phyloP scores from a whole-genome alignment of 2,329 filamentous ascomycete genomes.

The Aspergillus proliferans region DNA sequence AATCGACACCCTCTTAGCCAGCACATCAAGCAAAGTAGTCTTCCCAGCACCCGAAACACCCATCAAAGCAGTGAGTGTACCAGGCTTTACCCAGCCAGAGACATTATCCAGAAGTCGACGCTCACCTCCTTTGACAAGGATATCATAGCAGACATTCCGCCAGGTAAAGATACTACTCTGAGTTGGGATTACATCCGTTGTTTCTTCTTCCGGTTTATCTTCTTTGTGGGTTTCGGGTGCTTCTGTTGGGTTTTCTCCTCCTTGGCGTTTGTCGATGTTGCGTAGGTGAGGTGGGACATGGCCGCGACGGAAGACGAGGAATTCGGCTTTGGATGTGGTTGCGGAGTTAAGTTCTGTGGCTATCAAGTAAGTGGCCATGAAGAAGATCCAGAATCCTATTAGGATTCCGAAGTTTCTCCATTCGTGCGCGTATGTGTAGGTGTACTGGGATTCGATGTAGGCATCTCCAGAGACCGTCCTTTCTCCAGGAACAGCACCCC shows the following conservation, averaged over 20 bases:
- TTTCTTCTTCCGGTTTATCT: slow-evolving; percentile 3
- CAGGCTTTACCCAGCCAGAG: slow-evolving; percentile 51
- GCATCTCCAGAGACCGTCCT: slow-evolving; percentile 54
- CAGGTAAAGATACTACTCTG: slow-evolving; percentile 44
- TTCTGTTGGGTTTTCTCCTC: slow-evolving; percentile 12
- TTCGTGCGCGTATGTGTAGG: slow-evolving; percentile 52
- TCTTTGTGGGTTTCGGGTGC: slow-evolving; percentile 9
- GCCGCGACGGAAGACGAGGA: slow-evolving; percentile 60
- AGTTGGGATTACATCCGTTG: slow-evolving; percentile 18
- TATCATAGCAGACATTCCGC: slow-evolving; percentile 52
- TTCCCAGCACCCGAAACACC: slow-evolving; percentile 60
- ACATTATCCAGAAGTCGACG: slow-evolving; percentile 51
- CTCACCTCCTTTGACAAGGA: slow-evolving; percentile 45
- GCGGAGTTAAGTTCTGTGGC: slow-evolving; percentile 61
- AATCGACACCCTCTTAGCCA: slow-evolving; percentile 53
- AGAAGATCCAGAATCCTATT: slow-evolving; percentile 57
- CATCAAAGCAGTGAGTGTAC: slow-evolving; percentile 53
- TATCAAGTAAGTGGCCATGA: slow-evolving; percentile 58
- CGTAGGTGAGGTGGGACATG: slow-evolving; percentile 40
- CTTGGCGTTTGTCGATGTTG: slow-evolving; percentile 18
- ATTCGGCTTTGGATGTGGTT: slow-evolving; percentile 59
- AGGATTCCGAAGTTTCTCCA: slow-evolving; percentile 68
- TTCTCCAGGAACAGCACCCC: slow-evolving; percentile 51
- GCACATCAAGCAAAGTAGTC: slow-evolving; percentile 53
- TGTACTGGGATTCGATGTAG: slow-evolving; percentile 52